Percentiles rank a stretch among this genome's conserved stretches.
phyloP scores from a whole-genome alignment of 2,329 filamentous ascomycete species.

The Sclerotinia sclerotiorum region DNA sequence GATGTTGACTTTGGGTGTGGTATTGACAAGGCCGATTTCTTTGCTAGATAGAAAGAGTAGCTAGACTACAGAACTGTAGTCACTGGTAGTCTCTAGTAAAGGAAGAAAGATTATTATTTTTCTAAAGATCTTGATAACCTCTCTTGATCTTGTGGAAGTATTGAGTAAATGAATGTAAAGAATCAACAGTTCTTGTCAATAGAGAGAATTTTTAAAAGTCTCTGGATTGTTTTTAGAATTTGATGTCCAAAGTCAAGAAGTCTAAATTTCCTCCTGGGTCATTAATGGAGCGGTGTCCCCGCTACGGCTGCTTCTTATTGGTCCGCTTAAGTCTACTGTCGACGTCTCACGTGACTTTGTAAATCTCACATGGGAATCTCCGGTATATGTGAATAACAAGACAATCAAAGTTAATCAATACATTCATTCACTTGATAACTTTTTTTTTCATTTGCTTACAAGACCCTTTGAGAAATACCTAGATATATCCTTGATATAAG shows the following conservation, averaged over 20 bases:
- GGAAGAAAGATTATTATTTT: slow-evolving; percentile 9
- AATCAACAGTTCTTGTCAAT: slow-evolving; percentile 24
- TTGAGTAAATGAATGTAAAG: slow-evolving; percentile 33
- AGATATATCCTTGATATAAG: background rate
- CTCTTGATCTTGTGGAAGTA: background rate
- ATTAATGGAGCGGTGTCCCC: slow-evolving; percentile 12
- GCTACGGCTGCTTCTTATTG: background rate
- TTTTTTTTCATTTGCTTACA: background rate
- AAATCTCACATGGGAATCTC: slow-evolving; percentile 16
- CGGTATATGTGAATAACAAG: background rate
- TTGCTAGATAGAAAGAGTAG: background rate
- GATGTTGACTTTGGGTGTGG: slow-evolving; percentile 21
- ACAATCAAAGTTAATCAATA: background rate
- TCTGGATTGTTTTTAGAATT: slow-evolving; percentile 18
- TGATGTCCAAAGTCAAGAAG: slow-evolving; percentile 17
- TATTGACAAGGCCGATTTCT: background rate
- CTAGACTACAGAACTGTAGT: background rate
- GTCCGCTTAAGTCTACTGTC: background rate
- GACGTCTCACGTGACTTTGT: background rate
- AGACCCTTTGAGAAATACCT: background rate
- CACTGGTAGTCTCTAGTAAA: slow-evolving; percentile 1
- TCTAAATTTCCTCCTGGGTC: slow-evolving; percentile 6
- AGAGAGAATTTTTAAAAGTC: slow-evolving; percentile 14
- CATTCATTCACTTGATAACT: background rate
- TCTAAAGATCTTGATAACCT: background rate